A percentile compares a stretch with the other conserved stretches of the same genome.
Conservation (phyloP, 2,329 filamentous ascomycete species). For the Xylariaceae sp. region DNA sequence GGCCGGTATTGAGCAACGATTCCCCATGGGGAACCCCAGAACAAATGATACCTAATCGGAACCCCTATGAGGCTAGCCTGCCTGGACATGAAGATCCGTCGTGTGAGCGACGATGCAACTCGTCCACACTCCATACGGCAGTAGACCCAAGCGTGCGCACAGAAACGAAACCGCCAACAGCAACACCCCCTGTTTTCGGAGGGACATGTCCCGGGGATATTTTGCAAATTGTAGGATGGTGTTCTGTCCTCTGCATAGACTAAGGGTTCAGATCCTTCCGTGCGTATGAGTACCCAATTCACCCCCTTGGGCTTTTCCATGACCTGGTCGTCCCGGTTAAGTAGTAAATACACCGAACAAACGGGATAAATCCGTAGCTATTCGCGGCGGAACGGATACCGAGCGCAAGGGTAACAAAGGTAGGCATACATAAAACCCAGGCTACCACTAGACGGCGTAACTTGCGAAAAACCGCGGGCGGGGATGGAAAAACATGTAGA, state of each 20-base stretch:
- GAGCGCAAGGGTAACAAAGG: too few species aligned
- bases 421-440: too few species aligned
- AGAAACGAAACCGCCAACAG: constrained; percentile 4
- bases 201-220: constrained; percentile 16
- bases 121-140: neutral
- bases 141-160: neutral
- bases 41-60: neutral
- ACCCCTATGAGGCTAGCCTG: too few species aligned
- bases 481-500: neutral
- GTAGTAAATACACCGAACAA: too few species aligned
- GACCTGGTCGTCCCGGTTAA: neutral
- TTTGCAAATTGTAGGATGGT: neutral
- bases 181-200: constrained; percentile 13
- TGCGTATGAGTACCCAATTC: neutral
- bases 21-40: neutral
- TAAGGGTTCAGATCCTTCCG: neutral
- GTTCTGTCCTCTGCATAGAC: neutral
- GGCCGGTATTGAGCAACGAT: neutral
- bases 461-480: neutral
- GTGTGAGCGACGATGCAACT: too few species aligned
- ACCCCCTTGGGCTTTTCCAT: neutral
- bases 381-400: constrained; percentile 1
- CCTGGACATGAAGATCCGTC: too few species aligned
- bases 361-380: neutral
- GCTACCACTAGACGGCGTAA: neutral